A percentile compares a stretch with the other conserved stretches of the same genome.
These are phyloP conservation scores for Vitis labrusca DNA, from an alignment of 164 flowering plant genomes.

Conservation along the genomic window DNA sequence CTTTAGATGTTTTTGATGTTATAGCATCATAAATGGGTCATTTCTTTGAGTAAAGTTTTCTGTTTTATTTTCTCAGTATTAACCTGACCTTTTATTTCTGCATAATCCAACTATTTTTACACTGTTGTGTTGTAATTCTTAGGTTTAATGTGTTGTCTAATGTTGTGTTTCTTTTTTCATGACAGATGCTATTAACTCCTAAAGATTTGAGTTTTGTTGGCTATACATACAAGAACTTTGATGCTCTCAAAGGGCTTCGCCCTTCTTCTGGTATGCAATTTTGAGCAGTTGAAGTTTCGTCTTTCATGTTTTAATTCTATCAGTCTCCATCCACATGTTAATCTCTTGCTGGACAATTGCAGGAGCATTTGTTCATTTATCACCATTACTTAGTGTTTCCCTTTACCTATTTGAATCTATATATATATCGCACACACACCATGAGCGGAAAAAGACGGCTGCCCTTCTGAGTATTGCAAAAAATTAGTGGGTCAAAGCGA, in stretches of 20 bases:
- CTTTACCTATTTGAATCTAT: too few species aligned
- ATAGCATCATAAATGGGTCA: too few species aligned
- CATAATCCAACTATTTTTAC: not conserved
- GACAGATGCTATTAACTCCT: slow-evolving; percentile 41
- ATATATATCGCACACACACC: too few species aligned
- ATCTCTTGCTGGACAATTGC: too few species aligned
- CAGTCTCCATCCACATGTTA: too few species aligned
- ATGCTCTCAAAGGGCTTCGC: slow-evolving; percentile 43
- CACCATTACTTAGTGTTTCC: too few species aligned
- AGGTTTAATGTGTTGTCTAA: not conserved
- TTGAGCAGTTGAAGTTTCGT: not conserved
- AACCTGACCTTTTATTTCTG: not conserved
- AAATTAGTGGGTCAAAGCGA: too few species aligned
- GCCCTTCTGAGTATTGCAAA: too few species aligned
- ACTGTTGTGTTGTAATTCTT: not conserved
- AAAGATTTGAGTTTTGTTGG: slow-evolving; percentile 56
- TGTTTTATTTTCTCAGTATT: not conserved
- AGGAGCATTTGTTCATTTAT: too few species aligned
- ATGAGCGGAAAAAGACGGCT: too few species aligned
- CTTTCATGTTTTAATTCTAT: too few species aligned
- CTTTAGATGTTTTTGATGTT: too few species aligned
- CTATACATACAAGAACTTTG: slow-evolving; percentile 58
- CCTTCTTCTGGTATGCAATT: slow-evolving; percentile 34
- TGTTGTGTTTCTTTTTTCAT: slow-evolving; percentile 2
- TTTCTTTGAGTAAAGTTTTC: not conserved